Evolutionary conservation across 73 alveolate species (phyloP).

Genomic region (Tetrahymena elliotti): DNA sequence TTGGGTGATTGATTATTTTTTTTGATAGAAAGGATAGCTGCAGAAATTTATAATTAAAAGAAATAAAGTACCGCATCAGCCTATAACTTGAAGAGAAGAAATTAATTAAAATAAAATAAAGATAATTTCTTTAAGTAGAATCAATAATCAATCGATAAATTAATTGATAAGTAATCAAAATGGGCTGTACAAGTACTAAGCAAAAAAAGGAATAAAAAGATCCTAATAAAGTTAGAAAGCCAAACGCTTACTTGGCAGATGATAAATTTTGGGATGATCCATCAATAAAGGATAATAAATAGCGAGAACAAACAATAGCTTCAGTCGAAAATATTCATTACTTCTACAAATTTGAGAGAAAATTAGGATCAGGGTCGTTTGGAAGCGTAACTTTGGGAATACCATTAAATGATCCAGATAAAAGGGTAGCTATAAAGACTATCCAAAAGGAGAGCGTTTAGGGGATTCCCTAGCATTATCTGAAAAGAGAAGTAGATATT

Average conservation of each 20-base stretch:
- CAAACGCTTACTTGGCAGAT: background rate
- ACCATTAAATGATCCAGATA: background rate
- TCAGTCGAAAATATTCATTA: background rate
- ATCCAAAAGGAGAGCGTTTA: background rate
- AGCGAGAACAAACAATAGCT: background rate
- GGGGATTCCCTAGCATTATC: background rate
- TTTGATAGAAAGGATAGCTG: background rate
- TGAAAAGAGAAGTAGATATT: slow-evolving; percentile 39
- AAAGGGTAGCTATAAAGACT: background rate
- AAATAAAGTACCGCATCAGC: background rate
- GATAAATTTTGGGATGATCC: background rate
- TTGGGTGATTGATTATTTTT: background rate
- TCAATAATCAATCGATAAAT: background rate
- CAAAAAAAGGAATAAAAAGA: background rate
- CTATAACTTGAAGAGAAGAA: background rate
- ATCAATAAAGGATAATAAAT: background rate
- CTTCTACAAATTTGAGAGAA: background rate
- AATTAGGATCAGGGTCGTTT: background rate
- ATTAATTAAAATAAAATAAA: too few species aligned
- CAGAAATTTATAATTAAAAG: background rate
- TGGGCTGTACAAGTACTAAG: background rate
- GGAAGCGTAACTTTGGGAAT: background rate
- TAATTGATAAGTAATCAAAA: background rate
- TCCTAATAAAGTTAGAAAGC: background rate
- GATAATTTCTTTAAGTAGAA: background rate